A percentile compares a stretch with the other conserved stretches of the same genome.
phyloP scores from a whole-genome alignment of 2,329 filamentous ascomycete genomes.

The Nigrospora sphaerica region DNA sequence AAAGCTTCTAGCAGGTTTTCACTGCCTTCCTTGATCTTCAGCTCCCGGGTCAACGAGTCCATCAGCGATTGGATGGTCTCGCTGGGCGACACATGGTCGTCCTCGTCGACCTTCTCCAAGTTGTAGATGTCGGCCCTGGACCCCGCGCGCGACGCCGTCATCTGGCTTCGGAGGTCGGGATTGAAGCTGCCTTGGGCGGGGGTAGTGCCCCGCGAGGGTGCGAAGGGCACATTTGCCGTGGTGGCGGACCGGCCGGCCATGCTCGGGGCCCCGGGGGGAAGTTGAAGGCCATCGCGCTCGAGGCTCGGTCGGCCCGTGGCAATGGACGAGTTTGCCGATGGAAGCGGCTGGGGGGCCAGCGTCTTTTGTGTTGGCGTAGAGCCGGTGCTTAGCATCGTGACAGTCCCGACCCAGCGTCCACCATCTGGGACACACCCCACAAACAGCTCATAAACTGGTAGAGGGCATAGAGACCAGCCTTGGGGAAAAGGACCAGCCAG shows the following conservation, averaged over 20 bases:
- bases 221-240: slow-evolving; percentile 30
- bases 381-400: slow-evolving; percentile 45
- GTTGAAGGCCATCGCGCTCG: slow-evolving; percentile 52
- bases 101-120: slow-evolving; percentile 56
- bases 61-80: slow-evolving; percentile 68
- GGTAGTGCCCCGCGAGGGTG: slow-evolving; percentile 58
- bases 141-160: slow-evolving; percentile 58
- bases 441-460: slow-evolving; percentile 8
- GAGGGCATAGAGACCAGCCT: slow-evolving; percentile 6
- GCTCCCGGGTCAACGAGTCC: slow-evolving; percentile 86
- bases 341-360: slow-evolving; percentile 33
- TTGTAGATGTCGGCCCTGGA: slow-evolving; percentile 45
- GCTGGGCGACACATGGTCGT: slow-evolving; percentile 53
- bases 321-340: slow-evolving; percentile 27
- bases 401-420: slow-evolving; percentile 21
- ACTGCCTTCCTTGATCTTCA: slow-evolving; percentile 96
- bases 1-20: slow-evolving; percentile 96
- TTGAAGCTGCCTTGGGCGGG: slow-evolving; percentile 80
- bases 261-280: slow-evolving; percentile 36
- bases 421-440: slow-evolving; percentile 15
- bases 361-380: slow-evolving; percentile 48
- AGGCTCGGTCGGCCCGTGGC: slow-evolving; percentile 37
- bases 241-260: slow-evolving; percentile 42
- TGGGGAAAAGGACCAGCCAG: background rate
- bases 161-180: slow-evolving; percentile 71